Conservation (phyloP, 371 early-diverging fungal genomes). For the Zychaea mexicana region DNA sequence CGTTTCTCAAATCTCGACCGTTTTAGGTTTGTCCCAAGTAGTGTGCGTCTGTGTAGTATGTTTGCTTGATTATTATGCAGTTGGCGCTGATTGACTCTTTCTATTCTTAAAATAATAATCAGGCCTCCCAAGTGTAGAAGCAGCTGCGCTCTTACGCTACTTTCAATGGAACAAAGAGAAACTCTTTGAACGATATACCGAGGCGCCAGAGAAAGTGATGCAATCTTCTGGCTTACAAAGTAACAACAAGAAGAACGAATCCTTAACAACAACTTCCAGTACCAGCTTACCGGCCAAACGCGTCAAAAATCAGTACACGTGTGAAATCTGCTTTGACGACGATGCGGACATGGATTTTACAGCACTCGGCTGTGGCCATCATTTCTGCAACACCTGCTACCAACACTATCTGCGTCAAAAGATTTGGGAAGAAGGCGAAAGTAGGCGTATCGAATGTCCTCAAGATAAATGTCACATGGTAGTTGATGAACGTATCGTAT, state of each 20-base stretch:
- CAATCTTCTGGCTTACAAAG: slow-evolving; percentile 56
- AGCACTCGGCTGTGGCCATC: slow-evolving; percentile 75
- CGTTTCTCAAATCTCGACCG: slow-evolving; percentile 17
- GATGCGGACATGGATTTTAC: slow-evolving; percentile 55
- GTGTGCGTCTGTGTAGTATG: no score
- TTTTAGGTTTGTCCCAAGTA: slow-evolving; percentile 19
- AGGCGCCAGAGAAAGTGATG: slow-evolving; percentile 64
- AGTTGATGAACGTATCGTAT: slow-evolving; percentile 75
- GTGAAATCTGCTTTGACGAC: slow-evolving; percentile 82
- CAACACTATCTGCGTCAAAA: slow-evolving; percentile 75
- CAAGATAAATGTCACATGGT: slow-evolving; percentile 69
- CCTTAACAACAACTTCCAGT: background rate
- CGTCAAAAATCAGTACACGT: slow-evolving; percentile 58
- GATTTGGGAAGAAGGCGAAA: slow-evolving; percentile 82
- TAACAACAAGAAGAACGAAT: background rate
- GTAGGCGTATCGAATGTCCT: slow-evolving; percentile 78
- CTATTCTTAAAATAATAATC: slow-evolving; percentile 11
- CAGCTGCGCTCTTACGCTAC: slow-evolving; percentile 67
- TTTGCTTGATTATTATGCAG: background rate
- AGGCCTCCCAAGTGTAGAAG: slow-evolving; percentile 59
- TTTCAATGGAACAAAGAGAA: slow-evolving; percentile 90
- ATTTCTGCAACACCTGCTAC: slow-evolving; percentile 85
- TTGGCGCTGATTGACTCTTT: background rate
- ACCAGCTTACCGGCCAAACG: slow-evolving; percentile 8
- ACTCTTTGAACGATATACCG: slow-evolving; percentile 83